Conservation (phyloP, 2,329 filamentous ascomycete genomes). For the Aspergillus fructus region DNA sequence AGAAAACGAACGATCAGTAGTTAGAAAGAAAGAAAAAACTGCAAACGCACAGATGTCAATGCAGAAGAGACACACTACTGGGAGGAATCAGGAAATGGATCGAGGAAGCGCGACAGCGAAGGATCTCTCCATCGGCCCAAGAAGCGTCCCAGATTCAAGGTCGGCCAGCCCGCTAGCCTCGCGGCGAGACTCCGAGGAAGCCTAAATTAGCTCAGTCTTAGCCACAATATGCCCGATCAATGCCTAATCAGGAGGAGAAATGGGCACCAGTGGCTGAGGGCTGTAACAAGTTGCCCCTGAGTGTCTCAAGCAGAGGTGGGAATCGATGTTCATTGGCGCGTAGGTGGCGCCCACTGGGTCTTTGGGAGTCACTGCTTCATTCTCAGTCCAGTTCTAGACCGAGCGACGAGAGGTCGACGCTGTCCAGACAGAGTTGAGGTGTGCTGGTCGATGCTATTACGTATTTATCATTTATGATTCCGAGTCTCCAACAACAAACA, state of each 20-base stretch:
- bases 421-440: neutral
- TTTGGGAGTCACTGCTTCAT: neutral
- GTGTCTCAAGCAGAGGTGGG: slow-evolving; percentile 17
- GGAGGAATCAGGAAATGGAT: neutral
- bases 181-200: neutral
- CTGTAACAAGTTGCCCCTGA: slow-evolving; percentile 22
- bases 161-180: neutral
- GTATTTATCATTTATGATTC: too few relatives aligned
- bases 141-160: neutral
- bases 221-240: neutral
- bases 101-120: neutral
- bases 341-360: neutral
- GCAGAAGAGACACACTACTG: neutral
- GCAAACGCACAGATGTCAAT: neutral
- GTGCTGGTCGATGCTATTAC: too few relatives aligned
- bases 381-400: slow-evolving; percentile 12
- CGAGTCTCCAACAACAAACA: too few relatives aligned
- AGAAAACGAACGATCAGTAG: neutral
- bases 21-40: neutral
- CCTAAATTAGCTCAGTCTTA: slow-evolving; percentile 2
- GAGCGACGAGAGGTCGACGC: neutral
- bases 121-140: neutral
- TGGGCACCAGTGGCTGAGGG: slow-evolving; percentile 13
- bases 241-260: slow-evolving; percentile 10
- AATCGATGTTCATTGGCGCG: slow-evolving; percentile 10